Base-by-base conservation (phyloP, 371 early-diverging fungal species). In the Fennellomyces sp. region DNA sequence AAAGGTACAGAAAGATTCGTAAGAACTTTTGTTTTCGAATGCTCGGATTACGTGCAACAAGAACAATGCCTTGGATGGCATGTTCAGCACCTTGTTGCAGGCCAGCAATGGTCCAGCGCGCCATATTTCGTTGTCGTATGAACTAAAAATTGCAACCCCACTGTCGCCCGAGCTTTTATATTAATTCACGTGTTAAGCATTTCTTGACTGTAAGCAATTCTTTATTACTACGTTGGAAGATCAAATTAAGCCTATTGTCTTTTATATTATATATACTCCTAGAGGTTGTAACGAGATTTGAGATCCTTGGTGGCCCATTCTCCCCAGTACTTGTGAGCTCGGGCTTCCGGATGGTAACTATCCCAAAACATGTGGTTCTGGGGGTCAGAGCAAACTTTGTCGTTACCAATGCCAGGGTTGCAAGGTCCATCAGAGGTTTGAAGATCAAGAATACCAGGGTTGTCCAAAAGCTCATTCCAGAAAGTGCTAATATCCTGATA, bases 41-140 rank as follows among this genome's bases (percentile, higher is more conserved):
- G 25, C 72, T 61, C 0, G 86, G 86, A 58, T 86, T 84, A 19
- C 75, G 66, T 26, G 79, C 28, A 1, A 80, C 82, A 27, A 82
- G 60, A 5, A 48, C 39, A 38, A 81, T 76, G 8, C 86, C 86
- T 54, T 79, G 58, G 5, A 81, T 47, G 3, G 84, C 86, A 50
- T 83, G 69, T n/a, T 63, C 39, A 0, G 65, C 74, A 6, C 86
- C 86, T 35, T 75, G 73, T 35, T 61, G 36, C 17, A 80, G 56
- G 5, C 76, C 75, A 45, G 31, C 17, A 27, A 72, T 23, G 29
- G 80, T 74, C 80, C 80, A 80, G n/a, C 69, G 65, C 25, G 38
- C 36, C 55, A 54, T 53, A 25, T 35, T 49, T 26, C 21, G 3
- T 29, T 19, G 13, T 8, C 19, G 2, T 10, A 29, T 12, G 23